Percentiles rank a stretch among this genome's conserved stretches.
phyloP scores from a whole-genome alignment of 495 filamentous ascomycete genomes.

The Bryoglossum gracile region DNA sequence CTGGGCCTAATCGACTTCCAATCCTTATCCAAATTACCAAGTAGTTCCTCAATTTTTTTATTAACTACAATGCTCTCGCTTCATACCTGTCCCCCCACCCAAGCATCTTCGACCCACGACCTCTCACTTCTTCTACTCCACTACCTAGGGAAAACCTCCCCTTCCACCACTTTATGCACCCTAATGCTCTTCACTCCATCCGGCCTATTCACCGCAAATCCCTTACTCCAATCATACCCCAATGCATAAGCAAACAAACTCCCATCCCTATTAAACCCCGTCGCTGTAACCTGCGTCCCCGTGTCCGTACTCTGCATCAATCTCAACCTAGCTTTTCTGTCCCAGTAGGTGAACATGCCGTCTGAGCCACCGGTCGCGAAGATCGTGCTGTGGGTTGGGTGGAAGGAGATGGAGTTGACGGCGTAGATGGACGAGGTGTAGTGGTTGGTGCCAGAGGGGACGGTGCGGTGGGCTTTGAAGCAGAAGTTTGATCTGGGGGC shows the following conservation, averaged over 20 bases:
- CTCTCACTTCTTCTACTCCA: slow-evolving; percentile 54
- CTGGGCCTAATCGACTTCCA: no score
- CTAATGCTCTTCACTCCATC: slow-evolving; percentile 71
- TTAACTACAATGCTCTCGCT: no score
- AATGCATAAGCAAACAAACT: slow-evolving; percentile 85
- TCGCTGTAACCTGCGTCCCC: slow-evolving; percentile 68
- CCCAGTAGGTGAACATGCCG: slow-evolving; percentile 83
- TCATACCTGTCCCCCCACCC: no score
- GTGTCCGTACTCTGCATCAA: slow-evolving; percentile 75
- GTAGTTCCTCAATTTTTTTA: no score
- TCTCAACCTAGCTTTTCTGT: slow-evolving; percentile 75
- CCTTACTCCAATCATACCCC: slow-evolving; percentile 92
- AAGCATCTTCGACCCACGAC: no score
- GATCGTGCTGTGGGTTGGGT: slow-evolving; percentile 74
- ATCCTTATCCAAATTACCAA: no score
- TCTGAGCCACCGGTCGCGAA: slow-evolving; percentile 84
- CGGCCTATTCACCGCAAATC: slow-evolving; percentile 62
- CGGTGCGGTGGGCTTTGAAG: slow-evolving; percentile 84
- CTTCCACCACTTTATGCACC: slow-evolving; percentile 64
- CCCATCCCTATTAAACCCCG: slow-evolving; percentile 66
- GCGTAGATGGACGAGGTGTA: slow-evolving; percentile 67
- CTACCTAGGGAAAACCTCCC: slow-evolving; percentile 72
- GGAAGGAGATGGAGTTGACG: slow-evolving; percentile 81
- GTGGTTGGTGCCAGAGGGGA: slow-evolving; percentile 24
- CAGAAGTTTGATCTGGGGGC: no score